These are phyloP conservation scores for Solanum hybrid DNA, from an alignment of 305 asterid species.

Conservation along the genomic window DNA sequence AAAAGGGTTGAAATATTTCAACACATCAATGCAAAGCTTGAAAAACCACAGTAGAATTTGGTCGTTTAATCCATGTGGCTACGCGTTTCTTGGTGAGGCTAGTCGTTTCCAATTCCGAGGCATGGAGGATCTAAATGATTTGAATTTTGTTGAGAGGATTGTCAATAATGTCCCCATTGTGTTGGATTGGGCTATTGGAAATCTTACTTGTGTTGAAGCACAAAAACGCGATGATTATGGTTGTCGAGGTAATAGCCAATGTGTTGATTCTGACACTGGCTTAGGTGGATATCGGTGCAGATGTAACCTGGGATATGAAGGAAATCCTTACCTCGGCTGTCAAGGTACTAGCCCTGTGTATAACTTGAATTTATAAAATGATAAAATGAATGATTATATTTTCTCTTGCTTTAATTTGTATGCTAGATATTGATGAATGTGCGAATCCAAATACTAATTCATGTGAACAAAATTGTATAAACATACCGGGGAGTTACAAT, in stretches of 20 bases:
- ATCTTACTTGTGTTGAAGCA: background rate
- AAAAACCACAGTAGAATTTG: background rate
- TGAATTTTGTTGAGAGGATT: slow-evolving; percentile 13
- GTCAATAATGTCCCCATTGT: slow-evolving; percentile 1
- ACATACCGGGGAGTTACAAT: background rate
- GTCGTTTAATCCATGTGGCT: slow-evolving; percentile 37
- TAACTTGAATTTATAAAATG: background rate
- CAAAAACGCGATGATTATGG: slow-evolving; percentile 9
- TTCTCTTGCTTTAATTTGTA: background rate
- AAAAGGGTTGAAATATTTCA: slow-evolving; percentile 24
- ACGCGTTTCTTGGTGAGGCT: slow-evolving; percentile 54
- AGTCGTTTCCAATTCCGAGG: slow-evolving; percentile 18
- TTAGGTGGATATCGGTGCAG: slow-evolving; percentile 41
- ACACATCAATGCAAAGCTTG: background rate
- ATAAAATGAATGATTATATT: background rate
- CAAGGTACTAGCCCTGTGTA: slow-evolving; percentile 17
- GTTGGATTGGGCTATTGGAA: background rate
- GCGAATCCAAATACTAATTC: background rate
- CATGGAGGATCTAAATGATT: slow-evolving; percentile 17
- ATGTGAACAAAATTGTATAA: background rate
- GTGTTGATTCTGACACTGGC: slow-evolving; percentile 32
- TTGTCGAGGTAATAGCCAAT: slow-evolving; percentile 24
- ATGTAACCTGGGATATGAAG: slow-evolving; percentile 31
- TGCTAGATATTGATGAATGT: background rate
- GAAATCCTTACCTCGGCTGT: slow-evolving; percentile 57